Evolutionary conservation across 371 early-diverging fungal genomes (phyloP).

Genomic region (Rhizopus arrhizus): DNA sequence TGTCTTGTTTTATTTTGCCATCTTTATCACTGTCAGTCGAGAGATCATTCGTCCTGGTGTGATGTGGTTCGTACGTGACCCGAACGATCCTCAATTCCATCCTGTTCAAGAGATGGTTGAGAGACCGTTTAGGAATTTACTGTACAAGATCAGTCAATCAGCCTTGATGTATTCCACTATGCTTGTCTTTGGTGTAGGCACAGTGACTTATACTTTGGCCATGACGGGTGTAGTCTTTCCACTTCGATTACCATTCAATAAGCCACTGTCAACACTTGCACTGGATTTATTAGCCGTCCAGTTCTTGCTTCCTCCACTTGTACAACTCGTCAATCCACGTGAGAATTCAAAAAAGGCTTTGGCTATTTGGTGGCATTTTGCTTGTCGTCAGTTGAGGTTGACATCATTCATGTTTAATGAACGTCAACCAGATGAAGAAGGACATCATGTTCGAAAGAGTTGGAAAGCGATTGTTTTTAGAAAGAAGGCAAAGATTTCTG

Average conservation of each 20-base stretch:
- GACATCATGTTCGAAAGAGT: conserved; percentile 20
- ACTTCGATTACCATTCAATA: conserved; percentile 55
- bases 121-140: conserved; percentile 69
- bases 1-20: conserved; percentile 91
- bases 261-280: conserved; percentile 46
- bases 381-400: conserved; percentile 69
- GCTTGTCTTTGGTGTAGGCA: conserved; percentile 71
- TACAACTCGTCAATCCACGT: conserved; percentile 61
- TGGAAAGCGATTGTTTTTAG: conserved; percentile 16
- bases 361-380: conserved; percentile 68
- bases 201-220: conserved; percentile 51
- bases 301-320: conserved; percentile 70
- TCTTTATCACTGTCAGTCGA: conserved; percentile 79
- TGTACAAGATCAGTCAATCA: conserved; percentile 79
- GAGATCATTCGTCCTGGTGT: conserved; percentile 88
- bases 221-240: conserved; percentile 52
- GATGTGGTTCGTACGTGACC: conserved; percentile 96
- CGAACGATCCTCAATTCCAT: conserved; percentile 91
- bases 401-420: conserved; percentile 85
- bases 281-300: conserved; percentile 77
- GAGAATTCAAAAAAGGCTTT: conserved; percentile 54
- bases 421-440: conserved; percentile 63
- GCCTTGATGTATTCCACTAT: conserved; percentile 78
- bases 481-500: conserved; percentile 27
- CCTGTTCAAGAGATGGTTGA: conserved; percentile 91